phyloP scores from a whole-genome alignment of 495 filamentous ascomycete genomes.

The Chaetomium cochliodes region DNA sequence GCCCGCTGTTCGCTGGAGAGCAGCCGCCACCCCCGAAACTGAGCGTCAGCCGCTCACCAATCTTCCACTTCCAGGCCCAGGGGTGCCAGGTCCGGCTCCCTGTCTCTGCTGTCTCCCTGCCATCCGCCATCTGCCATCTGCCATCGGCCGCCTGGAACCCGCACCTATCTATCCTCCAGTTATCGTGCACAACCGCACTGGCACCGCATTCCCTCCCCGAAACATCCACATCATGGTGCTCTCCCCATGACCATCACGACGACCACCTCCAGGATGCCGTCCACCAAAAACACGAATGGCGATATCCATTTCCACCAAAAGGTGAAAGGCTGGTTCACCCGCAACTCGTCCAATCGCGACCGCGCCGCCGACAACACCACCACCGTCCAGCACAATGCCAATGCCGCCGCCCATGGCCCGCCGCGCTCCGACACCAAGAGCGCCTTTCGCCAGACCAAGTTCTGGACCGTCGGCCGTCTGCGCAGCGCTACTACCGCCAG shows the following conservation, averaged over 20 bases:
- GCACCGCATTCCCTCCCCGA: slow-evolving; percentile 15
- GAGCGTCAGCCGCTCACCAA: slow-evolving; percentile 3
- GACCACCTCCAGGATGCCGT: slow-evolving; percentile 37
- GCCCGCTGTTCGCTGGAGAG: slow-evolving; percentile 6
- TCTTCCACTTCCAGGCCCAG: no score
- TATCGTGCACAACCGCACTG: slow-evolving; percentile 7
- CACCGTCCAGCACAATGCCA: slow-evolving; percentile 29
- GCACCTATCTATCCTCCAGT: no score
- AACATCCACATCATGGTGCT: slow-evolving; percentile 35
- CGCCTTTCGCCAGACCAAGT: slow-evolving; percentile 76
- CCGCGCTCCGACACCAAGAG: slow-evolving; percentile 32
- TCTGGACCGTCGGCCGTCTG: slow-evolving; percentile 74
- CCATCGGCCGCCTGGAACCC: slow-evolving; percentile 1
- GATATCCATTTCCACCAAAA: slow-evolving; percentile 75
- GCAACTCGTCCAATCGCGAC: slow-evolving; percentile 58
- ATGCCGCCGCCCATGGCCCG: slow-evolving; percentile 3
- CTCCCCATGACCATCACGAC: slow-evolving; percentile 32
- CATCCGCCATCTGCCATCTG: neutral
- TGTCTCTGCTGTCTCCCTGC: neutral
- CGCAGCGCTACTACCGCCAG: slow-evolving; percentile 86
- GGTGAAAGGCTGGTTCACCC: slow-evolving; percentile 97
- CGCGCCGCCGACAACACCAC: slow-evolving; percentile 45
- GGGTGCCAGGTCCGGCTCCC: no score
- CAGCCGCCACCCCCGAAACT: slow-evolving; percentile 10
- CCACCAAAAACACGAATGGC: slow-evolving; percentile 44